Conservation (phyloP, 75 land plant genomes). For the Azolla pinnata region DNA sequence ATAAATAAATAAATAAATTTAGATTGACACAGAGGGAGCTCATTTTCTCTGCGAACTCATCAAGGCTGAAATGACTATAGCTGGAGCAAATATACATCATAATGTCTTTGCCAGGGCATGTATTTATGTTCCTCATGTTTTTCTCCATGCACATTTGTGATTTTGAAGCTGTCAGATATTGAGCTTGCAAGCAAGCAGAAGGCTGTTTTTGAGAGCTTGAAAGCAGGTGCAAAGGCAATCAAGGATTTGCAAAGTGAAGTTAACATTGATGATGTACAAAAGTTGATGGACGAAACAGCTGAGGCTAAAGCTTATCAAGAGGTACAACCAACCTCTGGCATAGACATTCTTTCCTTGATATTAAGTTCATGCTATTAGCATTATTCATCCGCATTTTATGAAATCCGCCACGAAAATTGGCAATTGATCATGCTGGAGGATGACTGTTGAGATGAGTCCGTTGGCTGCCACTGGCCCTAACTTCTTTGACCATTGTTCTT, state of each 20-base stretch:
- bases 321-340: conserved; percentile 21
- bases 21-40: no score
- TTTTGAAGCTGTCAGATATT: conserved; percentile 70
- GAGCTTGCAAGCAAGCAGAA: conserved; percentile 88
- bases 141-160: not conserved
- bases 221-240: conserved; percentile 71
- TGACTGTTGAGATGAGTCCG: no score
- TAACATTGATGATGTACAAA: conserved; percentile 87
- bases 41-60: no score
- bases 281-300: conserved; percentile 85
- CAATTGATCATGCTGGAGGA: no score
- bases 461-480: no score
- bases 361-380: no score
- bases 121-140: not conserved
- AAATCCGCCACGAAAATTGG: no score
- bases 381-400: no score
- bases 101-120: not conserved
- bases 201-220: conserved; percentile 92
- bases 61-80: no score
- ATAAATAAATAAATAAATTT: no score
- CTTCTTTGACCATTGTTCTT: no score
- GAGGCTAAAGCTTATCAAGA: conserved; percentile 98
- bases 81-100: no score
- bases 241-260: conserved; percentile 85
- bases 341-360: not conserved